Percentiles rank a stretch among this genome's conserved stretches.
Evolutionary conservation across 2,329 filamentous ascomycete species (phyloP).

Genomic region (Penicillium sp.): DNA sequence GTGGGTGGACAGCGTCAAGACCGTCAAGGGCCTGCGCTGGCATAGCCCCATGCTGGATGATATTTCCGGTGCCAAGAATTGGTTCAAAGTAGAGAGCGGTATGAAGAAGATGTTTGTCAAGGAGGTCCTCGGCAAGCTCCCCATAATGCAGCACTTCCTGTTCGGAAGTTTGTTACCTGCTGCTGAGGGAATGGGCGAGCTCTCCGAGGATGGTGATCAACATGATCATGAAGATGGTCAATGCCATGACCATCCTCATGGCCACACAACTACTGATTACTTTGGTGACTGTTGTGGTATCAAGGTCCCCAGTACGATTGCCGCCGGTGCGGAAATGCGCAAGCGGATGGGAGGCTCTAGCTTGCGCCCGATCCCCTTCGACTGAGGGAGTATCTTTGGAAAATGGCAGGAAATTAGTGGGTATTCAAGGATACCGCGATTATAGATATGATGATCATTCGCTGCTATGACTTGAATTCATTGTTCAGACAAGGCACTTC

Average conservation of each 20-base stretch:
- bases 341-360: constrained; percentile 69
- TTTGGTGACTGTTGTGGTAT: constrained; percentile 99
- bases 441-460: background rate
- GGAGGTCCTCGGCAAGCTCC: constrained; percentile 89
- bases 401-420: background rate
- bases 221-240: constrained; percentile 64
- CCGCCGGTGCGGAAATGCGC: constrained; percentile 84
- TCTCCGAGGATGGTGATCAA: constrained; percentile 47
- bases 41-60: constrained; percentile 98
- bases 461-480: background rate
- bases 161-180: constrained; percentile 87
- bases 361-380: constrained; percentile 61
- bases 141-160: constrained; percentile 98
- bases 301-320: constrained; percentile 91
- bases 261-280: constrained; percentile 58
- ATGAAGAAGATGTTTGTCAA: constrained; percentile 97
- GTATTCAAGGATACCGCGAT: background rate
- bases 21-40: constrained; percentile 90
- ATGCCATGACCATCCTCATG: constrained; percentile 68
- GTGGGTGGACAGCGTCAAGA: constrained; percentile 96
- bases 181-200: constrained; percentile 71
- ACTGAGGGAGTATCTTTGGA: constrained; percentile 33
- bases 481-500: too few species aligned
- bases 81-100: constrained; percentile 89
- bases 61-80: constrained; percentile 85